phyloP scores from a whole-genome alignment of 805 yeast species.

The Ogataea pini region DNA sequence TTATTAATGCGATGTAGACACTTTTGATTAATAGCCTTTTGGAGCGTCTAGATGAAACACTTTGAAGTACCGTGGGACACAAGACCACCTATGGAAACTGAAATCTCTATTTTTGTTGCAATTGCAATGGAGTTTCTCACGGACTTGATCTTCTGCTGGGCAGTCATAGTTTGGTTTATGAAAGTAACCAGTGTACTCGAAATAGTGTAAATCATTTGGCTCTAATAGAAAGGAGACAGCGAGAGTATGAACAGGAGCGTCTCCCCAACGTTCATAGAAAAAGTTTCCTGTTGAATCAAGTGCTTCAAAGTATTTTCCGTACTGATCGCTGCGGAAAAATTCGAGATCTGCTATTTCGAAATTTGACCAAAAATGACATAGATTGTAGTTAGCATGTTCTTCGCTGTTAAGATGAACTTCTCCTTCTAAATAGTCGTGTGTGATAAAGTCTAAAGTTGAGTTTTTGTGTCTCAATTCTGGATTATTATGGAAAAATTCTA shows the following conservation, averaged over 20 bases:
- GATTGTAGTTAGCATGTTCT: constrained; percentile 46
- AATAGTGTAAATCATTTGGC: constrained; percentile 54
- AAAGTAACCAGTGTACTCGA: constrained; percentile 58
- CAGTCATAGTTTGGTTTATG: constrained; percentile 60
- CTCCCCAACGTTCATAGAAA: constrained; percentile 80
- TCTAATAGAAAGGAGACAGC: constrained; percentile 56
- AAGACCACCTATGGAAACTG: constrained; percentile 52
- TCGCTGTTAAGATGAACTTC: constrained; percentile 40
- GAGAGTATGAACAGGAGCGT: constrained; percentile 71
- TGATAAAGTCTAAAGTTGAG: constrained; percentile 47
- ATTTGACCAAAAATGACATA: constrained; percentile 66
- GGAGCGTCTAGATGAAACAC: not conserved
- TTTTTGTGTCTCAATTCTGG: constrained; percentile 40
- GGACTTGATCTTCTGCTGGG: constrained; percentile 48
- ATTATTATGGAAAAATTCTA: constrained; percentile 42
- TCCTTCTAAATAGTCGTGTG: constrained; percentile 42
- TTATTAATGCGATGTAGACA: not conserved
- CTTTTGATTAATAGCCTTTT: too few relatives aligned
- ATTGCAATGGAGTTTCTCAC: constrained; percentile 48
- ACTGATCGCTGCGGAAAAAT: constrained; percentile 58
- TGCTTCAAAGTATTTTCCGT: constrained; percentile 52
- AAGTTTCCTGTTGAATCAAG: constrained; percentile 66
- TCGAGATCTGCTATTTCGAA: constrained; percentile 64
- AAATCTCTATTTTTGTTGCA: constrained; percentile 52
- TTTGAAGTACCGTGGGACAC: constrained; percentile 47